These are phyloP conservation scores for Triticum turgidum DNA, from an alignment of 176 grass and related monocot species.

Conservation along the genomic window DNA sequence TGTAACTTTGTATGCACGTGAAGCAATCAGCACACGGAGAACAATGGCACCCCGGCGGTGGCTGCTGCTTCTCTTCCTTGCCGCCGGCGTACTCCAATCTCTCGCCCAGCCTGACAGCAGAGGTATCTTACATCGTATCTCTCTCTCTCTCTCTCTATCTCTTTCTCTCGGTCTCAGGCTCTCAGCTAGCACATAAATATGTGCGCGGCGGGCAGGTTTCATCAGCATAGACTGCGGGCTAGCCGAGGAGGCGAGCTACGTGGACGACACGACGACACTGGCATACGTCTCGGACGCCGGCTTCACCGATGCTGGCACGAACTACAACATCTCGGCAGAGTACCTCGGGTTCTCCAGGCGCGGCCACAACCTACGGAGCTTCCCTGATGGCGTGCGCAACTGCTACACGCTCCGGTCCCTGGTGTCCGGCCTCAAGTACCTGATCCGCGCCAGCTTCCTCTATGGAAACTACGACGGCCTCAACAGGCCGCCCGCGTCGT, in stretches of 20 bases:
- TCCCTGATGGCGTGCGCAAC: slow-evolving; percentile 41
- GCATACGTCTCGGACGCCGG: background rate
- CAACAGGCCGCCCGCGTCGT: background rate
- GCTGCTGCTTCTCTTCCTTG: too few species aligned
- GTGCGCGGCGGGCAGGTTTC: background rate
- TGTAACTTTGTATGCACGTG: too few species aligned
- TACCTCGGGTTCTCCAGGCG: background rate
- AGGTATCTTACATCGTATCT: too few species aligned
- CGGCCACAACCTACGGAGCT: slow-evolving; percentile 34
- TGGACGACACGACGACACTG: background rate
- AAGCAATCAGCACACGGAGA: background rate
- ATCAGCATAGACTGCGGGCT: slow-evolving; percentile 28
- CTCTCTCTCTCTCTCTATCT: too few species aligned
- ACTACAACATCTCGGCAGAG: background rate
- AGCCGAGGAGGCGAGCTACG: slow-evolving; percentile 20
- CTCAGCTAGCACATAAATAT: too few species aligned
- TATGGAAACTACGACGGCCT: background rate
- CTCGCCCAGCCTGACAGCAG: too few species aligned
- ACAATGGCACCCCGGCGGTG: too few species aligned
- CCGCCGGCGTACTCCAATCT: too few species aligned
- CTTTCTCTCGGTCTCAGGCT: too few species aligned
- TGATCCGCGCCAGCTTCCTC: background rate
- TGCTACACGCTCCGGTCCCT: slow-evolving; percentile 57
- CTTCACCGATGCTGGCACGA: background rate
- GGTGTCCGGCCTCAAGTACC: slow-evolving; percentile 30